phyloP scores from a whole-genome alignment of 192 early-diverging fungal genomes.

The Gryganskiella cystojenkinii region DNA sequence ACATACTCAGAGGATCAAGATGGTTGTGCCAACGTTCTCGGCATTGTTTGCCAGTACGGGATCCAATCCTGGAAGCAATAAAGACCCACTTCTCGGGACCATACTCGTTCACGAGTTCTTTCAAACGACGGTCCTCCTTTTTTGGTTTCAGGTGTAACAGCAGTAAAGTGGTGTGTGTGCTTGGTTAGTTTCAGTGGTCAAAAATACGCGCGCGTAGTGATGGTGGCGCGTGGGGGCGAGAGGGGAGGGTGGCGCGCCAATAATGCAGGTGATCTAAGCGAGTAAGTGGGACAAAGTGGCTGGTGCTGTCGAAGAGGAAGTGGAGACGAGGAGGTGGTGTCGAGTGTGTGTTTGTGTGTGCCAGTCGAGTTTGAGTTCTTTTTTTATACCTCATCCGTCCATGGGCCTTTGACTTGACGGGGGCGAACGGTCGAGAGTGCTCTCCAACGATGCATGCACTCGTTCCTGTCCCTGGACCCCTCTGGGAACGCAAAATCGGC shows the following conservation, averaged over 20 bases:
- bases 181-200: too few species aligned
- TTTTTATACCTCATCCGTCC: slow-evolving; percentile 47
- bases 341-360: too few species aligned
- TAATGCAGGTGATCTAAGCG: too few species aligned
- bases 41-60: slow-evolving; percentile 49
- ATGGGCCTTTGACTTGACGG: slow-evolving; percentile 49
- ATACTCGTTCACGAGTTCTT: slow-evolving; percentile 41
- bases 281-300: too few species aligned
- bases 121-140: slow-evolving; percentile 45
- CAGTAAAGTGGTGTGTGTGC: not conserved
- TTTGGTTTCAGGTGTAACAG: not conserved
- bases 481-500: slow-evolving; percentile 42
- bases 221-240: too few species aligned
- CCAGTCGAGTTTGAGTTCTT: not conserved
- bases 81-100: slow-evolving; percentile 53
- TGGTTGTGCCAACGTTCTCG: slow-evolving; percentile 50
- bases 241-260: too few species aligned
- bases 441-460: slow-evolving; percentile 45
- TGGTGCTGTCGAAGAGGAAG: too few species aligned
- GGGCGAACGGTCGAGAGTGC: slow-evolving; percentile 15
- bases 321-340: too few species aligned
- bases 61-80: slow-evolving; percentile 47
- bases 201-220: too few species aligned
- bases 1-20: slow-evolving; percentile 46
- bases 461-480: slow-evolving; percentile 34